Conservation (phyloP, 176 grass and related monocot genomes). For the Musa beccarii region DNA sequence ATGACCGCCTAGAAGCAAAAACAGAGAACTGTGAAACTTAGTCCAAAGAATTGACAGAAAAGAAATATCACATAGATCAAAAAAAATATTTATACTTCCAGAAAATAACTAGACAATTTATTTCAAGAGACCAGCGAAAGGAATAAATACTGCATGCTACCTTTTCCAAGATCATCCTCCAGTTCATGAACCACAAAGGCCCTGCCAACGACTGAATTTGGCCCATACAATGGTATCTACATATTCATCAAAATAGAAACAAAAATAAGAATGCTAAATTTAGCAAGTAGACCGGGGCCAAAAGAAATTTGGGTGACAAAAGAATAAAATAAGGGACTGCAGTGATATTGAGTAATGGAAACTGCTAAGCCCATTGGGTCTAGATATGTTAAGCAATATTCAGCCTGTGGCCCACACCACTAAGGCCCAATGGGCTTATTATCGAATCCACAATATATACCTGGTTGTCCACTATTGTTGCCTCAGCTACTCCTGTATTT, state of each 20-base stretch:
- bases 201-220: conserved; percentile 82
- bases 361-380: neutral
- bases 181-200: conserved; percentile 99
- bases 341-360: neutral
- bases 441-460: conserved; percentile 8
- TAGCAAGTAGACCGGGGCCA: neutral
- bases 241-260: conserved; percentile 13
- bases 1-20: conserved; percentile 56
- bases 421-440: neutral
- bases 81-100: neutral
- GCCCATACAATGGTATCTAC: conserved; percentile 79
- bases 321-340: neutral
- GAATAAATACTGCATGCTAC: conserved; percentile 19
- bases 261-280: neutral
- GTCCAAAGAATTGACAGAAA: neutral
- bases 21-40: neutral
- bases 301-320: neutral
- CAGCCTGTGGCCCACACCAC: neutral
- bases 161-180: conserved; percentile 96
- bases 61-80: neutral
- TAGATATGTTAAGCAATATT: neutral
- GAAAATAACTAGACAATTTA: conserved; percentile 3
- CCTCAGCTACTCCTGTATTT: conserved; percentile 23
- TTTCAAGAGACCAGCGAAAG: neutral
- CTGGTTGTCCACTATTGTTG: conserved; percentile 79